phyloP scores from a whole-genome alignment of 768 basidiomycete genomes.

The Boletus sp. region DNA sequence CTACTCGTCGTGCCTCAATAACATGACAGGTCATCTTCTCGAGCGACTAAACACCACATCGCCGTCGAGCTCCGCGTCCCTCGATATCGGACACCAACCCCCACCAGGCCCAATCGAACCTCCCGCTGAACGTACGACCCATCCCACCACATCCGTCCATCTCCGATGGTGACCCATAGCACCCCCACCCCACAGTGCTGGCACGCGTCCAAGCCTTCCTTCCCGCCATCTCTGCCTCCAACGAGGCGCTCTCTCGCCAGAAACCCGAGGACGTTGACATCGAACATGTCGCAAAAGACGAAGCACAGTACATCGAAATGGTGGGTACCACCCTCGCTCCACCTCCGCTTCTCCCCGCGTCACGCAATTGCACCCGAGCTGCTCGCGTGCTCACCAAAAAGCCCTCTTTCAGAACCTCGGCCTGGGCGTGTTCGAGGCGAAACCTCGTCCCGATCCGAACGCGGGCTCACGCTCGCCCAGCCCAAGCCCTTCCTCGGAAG shows the following conservation, averaged over 20 bases:
- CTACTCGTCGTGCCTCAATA: neutral
- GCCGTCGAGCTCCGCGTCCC: slow-evolving; percentile 17
- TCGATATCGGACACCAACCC: slow-evolving; percentile 38
- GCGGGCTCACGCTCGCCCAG: slow-evolving; percentile 5
- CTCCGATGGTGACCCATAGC: slow-evolving; percentile 3
- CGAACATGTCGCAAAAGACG: slow-evolving; percentile 53
- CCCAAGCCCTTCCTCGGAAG: slow-evolving; percentile 18
- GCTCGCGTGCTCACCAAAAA: neutral
- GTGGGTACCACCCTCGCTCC: slow-evolving; percentile 31
- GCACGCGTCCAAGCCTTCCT: slow-evolving; percentile 66
- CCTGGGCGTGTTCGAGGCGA: slow-evolving; percentile 56
- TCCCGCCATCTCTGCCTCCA: slow-evolving; percentile 64
- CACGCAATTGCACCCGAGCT: neutral
- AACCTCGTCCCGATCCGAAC: slow-evolving; percentile 22
- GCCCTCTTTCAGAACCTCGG: slow-evolving; percentile 52
- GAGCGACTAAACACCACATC: slow-evolving; percentile 37
- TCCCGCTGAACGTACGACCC: slow-evolving; percentile 48
- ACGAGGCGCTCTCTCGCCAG: slow-evolving; percentile 46
- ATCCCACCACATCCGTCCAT: neutral
- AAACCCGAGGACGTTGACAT: slow-evolving; percentile 67
- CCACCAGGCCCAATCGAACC: slow-evolving; percentile 36
- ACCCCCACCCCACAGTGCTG: slow-evolving; percentile 46
- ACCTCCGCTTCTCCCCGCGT: neutral
- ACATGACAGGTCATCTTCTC: slow-evolving; percentile 37
- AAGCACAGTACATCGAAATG: slow-evolving; percentile 64